Evolutionary conservation across 1,139 yeast genomes (phyloP).

Genomic region (Magnusiomyces starmeri): DNA sequence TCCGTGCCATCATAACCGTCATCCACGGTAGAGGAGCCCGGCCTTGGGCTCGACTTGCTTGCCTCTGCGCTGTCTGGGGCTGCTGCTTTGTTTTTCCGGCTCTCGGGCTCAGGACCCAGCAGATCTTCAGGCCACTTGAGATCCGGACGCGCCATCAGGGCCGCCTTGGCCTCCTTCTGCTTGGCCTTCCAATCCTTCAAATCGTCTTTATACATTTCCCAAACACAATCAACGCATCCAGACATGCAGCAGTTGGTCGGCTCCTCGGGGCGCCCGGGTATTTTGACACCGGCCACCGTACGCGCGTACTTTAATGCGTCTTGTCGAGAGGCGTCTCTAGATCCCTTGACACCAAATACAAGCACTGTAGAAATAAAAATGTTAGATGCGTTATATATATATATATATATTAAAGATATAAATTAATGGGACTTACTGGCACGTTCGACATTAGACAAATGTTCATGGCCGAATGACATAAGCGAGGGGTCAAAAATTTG

Average conservation of each 20-base stretch:
- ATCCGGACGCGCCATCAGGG: constrained; percentile 5
- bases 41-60: neutral
- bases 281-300: constrained; percentile 59
- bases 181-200: constrained; percentile 64
- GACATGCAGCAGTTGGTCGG: constrained; percentile 98
- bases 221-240: constrained; percentile 93
- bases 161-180: constrained; percentile 6
- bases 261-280: constrained; percentile 74
- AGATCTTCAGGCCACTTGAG: constrained; percentile 12
- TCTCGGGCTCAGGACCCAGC: constrained; percentile 14
- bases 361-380: constrained; percentile 4
- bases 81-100: constrained; percentile 3
- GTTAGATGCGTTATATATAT: constrained; percentile 7
- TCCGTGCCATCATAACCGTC: constrained; percentile 18
- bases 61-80: neutral
- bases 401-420: neutral
- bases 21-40: constrained; percentile 5
- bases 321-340: constrained; percentile 30
- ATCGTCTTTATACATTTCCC: constrained; percentile 90
- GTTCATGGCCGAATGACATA: constrained; percentile 21
- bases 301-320: constrained; percentile 29
- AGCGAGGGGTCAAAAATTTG: constrained; percentile 16
- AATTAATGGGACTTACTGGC: constrained; percentile 10
- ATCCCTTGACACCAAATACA: constrained; percentile 36
- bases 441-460: constrained; percentile 19